Evolutionary conservation across 106 monocot genomes (phyloP).

Genomic region (Dendrobium officinale): DNA sequence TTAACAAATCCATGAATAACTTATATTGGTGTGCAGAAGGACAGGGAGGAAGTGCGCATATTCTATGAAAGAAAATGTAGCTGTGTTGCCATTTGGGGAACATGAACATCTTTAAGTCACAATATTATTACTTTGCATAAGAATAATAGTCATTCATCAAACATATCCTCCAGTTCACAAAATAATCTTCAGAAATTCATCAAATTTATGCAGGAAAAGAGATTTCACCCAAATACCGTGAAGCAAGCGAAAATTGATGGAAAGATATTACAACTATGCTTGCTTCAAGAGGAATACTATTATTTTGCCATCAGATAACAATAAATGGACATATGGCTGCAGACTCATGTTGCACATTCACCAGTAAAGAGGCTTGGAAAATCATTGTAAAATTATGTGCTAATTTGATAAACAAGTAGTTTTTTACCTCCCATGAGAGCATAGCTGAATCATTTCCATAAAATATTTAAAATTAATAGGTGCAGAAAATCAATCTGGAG

Average conservation of each 20-base stretch:
- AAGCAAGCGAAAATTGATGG: neutral
- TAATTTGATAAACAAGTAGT: neutral
- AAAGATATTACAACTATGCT: neutral
- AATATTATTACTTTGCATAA: neutral
- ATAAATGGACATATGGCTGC: neutral
- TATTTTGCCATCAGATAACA: neutral
- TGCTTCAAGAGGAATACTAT: neutral
- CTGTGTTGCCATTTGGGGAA: neutral
- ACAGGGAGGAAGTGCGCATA: neutral
- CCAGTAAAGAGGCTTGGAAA: neutral
- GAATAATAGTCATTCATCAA: neutral
- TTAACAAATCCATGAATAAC: too few species aligned
- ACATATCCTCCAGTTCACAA: neutral
- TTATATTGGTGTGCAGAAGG: neutral
- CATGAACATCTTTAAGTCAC: neutral
- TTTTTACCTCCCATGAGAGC: neutral
- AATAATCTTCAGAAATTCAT: neutral
- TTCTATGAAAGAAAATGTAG: neutral
- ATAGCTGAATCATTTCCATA: neutral
- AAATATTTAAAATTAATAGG: neutral
- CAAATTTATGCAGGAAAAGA: neutral
- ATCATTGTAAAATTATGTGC: neutral
- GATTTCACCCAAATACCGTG: neutral
- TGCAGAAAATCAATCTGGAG: too few species aligned
- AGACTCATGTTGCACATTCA: slow-evolving; percentile 4